Evolutionary conservation across 768 basidiomycete species (phyloP).

Genomic region (Lactarius psammicola): DNA sequence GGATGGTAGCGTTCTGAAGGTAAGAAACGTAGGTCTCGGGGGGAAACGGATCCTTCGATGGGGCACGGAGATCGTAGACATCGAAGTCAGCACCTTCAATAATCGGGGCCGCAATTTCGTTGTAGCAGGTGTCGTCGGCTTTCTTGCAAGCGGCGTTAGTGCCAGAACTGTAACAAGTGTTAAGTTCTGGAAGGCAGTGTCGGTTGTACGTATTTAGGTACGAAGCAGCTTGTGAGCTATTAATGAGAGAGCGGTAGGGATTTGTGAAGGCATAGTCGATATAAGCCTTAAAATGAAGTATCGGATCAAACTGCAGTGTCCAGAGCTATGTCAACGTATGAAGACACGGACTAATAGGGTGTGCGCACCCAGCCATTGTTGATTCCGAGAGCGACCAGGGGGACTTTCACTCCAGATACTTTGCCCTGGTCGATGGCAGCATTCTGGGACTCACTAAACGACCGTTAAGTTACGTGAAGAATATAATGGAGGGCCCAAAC

Average conservation of each 20-base stretch:
- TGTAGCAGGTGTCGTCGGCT: constrained; percentile 49
- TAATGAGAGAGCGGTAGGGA: constrained; percentile 29
- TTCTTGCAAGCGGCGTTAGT: constrained; percentile 46
- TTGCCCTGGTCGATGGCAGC: constrained; percentile 45
- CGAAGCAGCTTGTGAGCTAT: neutral
- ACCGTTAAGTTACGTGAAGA: neutral
- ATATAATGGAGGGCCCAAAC: neutral
- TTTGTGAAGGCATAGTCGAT: constrained; percentile 48
- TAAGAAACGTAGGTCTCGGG: constrained; percentile 33
- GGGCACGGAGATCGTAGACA: constrained; percentile 43
- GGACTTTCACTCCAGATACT: constrained; percentile 43
- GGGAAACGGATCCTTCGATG: constrained; percentile 42
- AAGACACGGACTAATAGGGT: constrained; percentile 50
- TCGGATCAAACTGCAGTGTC: constrained; percentile 13
- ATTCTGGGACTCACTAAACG: constrained; percentile 46
- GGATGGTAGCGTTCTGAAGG: constrained; percentile 29
- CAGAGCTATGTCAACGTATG: neutral
- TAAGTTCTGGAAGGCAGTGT: constrained; percentile 47
- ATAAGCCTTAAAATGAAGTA: constrained; percentile 50
- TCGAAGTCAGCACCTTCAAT: constrained; percentile 43
- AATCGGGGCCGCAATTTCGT: constrained; percentile 45
- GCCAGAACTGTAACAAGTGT: constrained; percentile 45
- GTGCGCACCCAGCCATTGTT: constrained; percentile 28
- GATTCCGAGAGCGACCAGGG: constrained; percentile 35
- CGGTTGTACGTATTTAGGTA: neutral